Conservation (phyloP, 208 protist species). For the Wallacemonas rigidus region DNA sequence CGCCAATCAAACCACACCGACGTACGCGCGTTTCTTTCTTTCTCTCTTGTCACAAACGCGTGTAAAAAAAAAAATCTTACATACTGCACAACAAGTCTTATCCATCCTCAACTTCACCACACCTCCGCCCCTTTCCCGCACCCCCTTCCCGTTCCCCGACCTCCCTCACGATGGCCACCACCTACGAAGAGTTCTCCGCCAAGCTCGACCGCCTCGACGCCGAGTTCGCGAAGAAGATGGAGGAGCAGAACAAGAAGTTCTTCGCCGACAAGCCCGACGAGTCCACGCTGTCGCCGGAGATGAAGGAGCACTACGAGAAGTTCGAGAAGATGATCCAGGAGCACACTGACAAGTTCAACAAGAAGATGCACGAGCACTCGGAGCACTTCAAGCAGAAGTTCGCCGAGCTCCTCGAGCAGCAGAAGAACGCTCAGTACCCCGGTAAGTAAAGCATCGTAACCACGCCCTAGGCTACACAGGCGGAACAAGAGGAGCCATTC, state of each 20-base stretch:
- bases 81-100: neutral
- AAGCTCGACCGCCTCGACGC: constrained; percentile 75
- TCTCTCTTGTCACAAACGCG: neutral
- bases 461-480: too few species aligned
- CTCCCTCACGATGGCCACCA: constrained; percentile 62
- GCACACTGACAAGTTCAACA: constrained; percentile 93
- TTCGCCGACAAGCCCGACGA: constrained; percentile 83
- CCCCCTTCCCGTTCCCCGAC: constrained; percentile 32
- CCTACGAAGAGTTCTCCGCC: constrained; percentile 58
- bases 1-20: neutral
- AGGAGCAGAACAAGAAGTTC: constrained; percentile 79
- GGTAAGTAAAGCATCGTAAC: constrained; percentile 52
- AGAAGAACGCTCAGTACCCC: constrained; percentile 75
- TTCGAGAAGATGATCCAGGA: constrained; percentile 87
- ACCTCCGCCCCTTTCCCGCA: neutral
- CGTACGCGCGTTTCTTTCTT: neutral
- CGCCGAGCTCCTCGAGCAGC: constrained; percentile 78
- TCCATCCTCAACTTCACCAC: neutral
- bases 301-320: constrained; percentile 90
- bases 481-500: neutral
- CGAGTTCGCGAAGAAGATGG: constrained; percentile 89
- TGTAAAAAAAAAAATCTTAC: neutral
- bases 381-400: constrained; percentile 92
- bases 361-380: constrained; percentile 92
- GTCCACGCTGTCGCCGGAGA: constrained; percentile 87